phyloP scores from a whole-genome alignment of 2,329 filamentous ascomycete genomes.

The Stachybotrys chlorohalonatus region DNA sequence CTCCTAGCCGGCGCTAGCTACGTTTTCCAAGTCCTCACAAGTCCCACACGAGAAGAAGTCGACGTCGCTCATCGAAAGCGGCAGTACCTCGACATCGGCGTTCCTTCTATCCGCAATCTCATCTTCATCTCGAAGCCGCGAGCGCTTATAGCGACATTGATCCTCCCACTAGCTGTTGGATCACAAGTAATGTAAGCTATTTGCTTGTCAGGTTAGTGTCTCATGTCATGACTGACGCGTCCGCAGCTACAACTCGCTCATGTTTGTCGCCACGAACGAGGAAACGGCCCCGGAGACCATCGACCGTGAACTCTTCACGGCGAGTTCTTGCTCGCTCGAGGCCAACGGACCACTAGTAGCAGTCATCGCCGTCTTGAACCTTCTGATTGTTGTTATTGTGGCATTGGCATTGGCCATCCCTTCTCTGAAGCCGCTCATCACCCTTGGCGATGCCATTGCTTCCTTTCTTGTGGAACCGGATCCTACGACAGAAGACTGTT shows the following conservation, averaged over 20 bases:
- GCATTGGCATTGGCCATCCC: constrained; percentile 22
- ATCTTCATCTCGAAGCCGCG: constrained; percentile 30
- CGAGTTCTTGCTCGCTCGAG: constrained; percentile 16
- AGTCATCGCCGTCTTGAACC: constrained; percentile 28
- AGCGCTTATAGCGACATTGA: constrained; percentile 25
- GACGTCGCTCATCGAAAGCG: constrained; percentile 33
- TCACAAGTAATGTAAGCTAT: constrained; percentile 40
- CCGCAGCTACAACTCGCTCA: not conserved
- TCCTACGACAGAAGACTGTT: constrained; percentile 30
- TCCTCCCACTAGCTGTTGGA: constrained; percentile 31
- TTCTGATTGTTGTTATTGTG: constrained; percentile 32
- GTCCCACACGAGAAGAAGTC: constrained; percentile 41
- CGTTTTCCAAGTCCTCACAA: constrained; percentile 43
- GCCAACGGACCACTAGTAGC: constrained; percentile 30
- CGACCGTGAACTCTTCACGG: not conserved
- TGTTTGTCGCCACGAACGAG: not conserved
- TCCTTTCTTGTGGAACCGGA: constrained; percentile 40
- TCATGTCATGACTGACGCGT: not conserved
- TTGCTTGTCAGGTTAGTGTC: not conserved
- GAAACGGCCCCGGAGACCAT: not conserved
- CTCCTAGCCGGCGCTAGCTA: constrained; percentile 43
- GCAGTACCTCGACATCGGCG: constrained; percentile 44
- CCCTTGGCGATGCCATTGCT: constrained; percentile 40
- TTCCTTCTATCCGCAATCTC: constrained; percentile 43
- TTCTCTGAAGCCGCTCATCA: constrained; percentile 34